Evolutionary conservation across 768 basidiomycete species (phyloP), one percentile per base, ranked within the genome.

Genomic region (Hygrocybe punicea): DNA sequence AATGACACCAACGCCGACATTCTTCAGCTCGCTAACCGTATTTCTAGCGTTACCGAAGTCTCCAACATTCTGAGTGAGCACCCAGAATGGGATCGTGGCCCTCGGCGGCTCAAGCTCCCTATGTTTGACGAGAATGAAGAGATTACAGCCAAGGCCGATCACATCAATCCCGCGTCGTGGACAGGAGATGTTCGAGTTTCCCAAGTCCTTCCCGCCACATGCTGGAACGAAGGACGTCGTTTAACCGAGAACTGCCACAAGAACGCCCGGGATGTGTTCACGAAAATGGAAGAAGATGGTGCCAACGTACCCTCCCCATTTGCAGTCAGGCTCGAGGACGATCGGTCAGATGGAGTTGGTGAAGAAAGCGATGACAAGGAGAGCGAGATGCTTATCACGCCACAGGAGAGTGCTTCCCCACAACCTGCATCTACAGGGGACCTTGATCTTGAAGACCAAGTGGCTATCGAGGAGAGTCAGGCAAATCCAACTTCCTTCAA

Each of bases 41-140:
- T 73, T 4, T 58, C 69, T 23, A 70, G 70, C 13, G 66, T 72
- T 0, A 69, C 67, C 0, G 68, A 76, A 44, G 65, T 71, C 1
- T 53, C 66, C 0, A 69, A 61, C 10, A 77, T 78, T 17, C 67
- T 77, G 6, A 70, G 64, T 0, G 53, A 65, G 47, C 63, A 72
- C 55, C 75, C 75, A 0, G 61, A 77, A 4, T 78, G 76, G 75
- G 76, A 76, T 51, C 62, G 67, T 2, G 46, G 65, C 6, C 71
- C 74, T n/a, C 68, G 69, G 3, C 67, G 70, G 0, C 66, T 78
- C 3, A 67, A 68, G 50, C 59, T 76, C 0, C 70, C 69, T 9
- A 57, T 61, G 1, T 47, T 74, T 1, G 56, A 65, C 16, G 63
- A 67, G 16, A 62, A 57, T 2, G 56, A 62, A 5, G 60, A 67